Base-by-base conservation (phyloP, 441 rosid species). In the Brassica hybrid region DNA sequence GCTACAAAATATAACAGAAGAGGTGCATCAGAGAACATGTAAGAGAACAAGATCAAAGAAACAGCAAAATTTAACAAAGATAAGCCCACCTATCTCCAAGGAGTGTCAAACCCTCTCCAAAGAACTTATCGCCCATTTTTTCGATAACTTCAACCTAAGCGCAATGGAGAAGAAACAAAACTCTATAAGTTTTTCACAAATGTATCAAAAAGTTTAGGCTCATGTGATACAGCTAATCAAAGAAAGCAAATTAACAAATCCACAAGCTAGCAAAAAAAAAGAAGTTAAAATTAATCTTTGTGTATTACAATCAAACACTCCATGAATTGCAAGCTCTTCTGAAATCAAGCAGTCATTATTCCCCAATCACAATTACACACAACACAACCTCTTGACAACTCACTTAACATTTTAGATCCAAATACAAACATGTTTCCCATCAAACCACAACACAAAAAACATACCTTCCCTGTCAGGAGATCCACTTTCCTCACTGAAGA, bases 101-200 rank as follows among this genome's bases (percentile, higher is more conserved):
- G 76, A 94, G 96, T 71, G 99, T 91, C 84, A 96, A 83, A 27
- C 99, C 99, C 84, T 94, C 98, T 67, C 99, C 99, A 83, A 96
- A 96, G 74, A 82, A 79, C 50, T 86, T 82, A 58, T 2, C 5
- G 12, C 48, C 89, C 98, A 96, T 92, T 76, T 77, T 78, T 18
- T 90, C 83, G 34, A 91, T 59, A 77, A 67, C 67, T 82, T 89
- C 87, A 77, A 91, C 96, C 98, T 96, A 84, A 6, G 56, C 23
- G 56, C 23, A 82, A 48, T 27, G 12, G 23, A 72, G 70, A 19
- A 19, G 21, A 19, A 19, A n/a, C n/a, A n/a, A n/a, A n/a, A n/a
- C n/a, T n/a, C n/a, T n/a, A n/a, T n/a, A n/a, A n/a, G n/a, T n/a
- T n/a, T n/a, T n/a, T n/a, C 54, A 32, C 23, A 0, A 0, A 30